phyloP scores from a whole-genome alignment of 352 stramenopile species.

The Aphanomyces euteiches region DNA sequence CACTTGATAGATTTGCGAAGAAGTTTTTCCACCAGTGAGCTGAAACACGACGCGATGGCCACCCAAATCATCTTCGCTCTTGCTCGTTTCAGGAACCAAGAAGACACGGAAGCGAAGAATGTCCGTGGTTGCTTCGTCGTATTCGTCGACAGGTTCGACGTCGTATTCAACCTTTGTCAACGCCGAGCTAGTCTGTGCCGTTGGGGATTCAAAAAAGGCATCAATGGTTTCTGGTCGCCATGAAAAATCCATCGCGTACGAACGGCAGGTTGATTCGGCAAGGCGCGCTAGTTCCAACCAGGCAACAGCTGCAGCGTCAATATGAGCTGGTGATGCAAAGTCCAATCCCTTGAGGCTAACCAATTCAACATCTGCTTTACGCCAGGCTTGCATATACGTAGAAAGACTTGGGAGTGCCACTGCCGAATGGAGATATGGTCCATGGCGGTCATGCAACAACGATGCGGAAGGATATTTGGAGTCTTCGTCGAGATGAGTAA shows the following conservation, averaged over 20 bases:
- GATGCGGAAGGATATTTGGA: background rate
- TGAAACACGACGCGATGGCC: conserved; percentile 35
- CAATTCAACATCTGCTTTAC: conserved; percentile 4
- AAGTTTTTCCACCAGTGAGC: conserved; percentile 32
- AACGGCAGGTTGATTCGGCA: conserved; percentile 22
- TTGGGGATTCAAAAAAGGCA: conserved; percentile 33
- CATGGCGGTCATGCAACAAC: background rate
- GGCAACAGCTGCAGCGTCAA: conserved; percentile 34
- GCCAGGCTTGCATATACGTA: conserved; percentile 21
- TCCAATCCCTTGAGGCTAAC: conserved; percentile 8
- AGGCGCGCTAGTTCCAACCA: conserved; percentile 35
- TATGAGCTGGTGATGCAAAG: conserved; percentile 30
- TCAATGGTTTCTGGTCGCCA: conserved; percentile 35
- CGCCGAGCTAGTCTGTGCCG: conserved; percentile 25
- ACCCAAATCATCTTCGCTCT: background rate
- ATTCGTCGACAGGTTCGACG: conserved; percentile 20
- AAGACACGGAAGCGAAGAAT: conserved; percentile 35
- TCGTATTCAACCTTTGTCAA: conserved; percentile 28
- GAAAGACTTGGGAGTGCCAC: conserved; percentile 5
- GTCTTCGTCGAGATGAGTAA: background rate
- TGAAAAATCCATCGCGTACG: conserved; percentile 36
- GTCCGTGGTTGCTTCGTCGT: conserved; percentile 30
- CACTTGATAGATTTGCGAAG: conserved; percentile 35
- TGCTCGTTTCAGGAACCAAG: conserved; percentile 26
- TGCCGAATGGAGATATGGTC: conserved; percentile 15